Evolutionary conservation across 176 grass and related monocot species (phyloP), one percentile per base, ranked within the genome.

Genomic region (Carex scoparia): DNA sequence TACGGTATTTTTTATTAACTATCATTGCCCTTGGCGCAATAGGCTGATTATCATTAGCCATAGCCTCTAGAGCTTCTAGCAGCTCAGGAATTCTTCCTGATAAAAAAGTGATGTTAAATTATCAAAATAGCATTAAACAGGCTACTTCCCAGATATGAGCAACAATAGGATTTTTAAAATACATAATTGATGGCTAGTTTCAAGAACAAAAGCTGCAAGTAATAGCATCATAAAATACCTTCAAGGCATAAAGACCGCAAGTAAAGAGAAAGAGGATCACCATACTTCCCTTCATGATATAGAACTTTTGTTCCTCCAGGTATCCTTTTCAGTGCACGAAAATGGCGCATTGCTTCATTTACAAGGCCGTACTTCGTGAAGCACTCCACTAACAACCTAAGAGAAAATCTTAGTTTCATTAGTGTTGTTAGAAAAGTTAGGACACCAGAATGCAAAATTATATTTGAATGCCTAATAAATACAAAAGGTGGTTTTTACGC

Each of bases 201-300:
- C 56, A 84, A 55, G 58, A 51, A 84, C 89, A 61, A 75, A 14
- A 63, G n/a, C 40, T 88, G 37, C 14, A 78, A 44, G 48, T 51
- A 72, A 85, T 80, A 37, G 44, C 49, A 46, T 80, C 62, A 10
- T 73, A 69, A 86, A 9, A 72, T 82, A 98, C 95, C 95, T 12
- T 98, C 92, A 5, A 92, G 91, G 60, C 95, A 98, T 80, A 98
- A 84, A 2, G 95, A 90, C 71, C 95, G 92, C 62, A 98, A 73
- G 88, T 98, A 98, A 30, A 98, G 92, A 86, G 95, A 98, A 90
- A 98, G 91, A 56, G 95, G 95, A 85, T 98, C 95, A 23, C 95
- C 91, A 69, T 90, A 93, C 61, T 91, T 93, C 67, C 95, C 95
- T 86, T 91, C 88, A 83, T 98, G 94, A 83, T 93, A 91, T 84